These are phyloP conservation scores for Podaxis pistillaris DNA, from an alignment of 768 basidiomycete species.

Conservation along the genomic window DNA sequence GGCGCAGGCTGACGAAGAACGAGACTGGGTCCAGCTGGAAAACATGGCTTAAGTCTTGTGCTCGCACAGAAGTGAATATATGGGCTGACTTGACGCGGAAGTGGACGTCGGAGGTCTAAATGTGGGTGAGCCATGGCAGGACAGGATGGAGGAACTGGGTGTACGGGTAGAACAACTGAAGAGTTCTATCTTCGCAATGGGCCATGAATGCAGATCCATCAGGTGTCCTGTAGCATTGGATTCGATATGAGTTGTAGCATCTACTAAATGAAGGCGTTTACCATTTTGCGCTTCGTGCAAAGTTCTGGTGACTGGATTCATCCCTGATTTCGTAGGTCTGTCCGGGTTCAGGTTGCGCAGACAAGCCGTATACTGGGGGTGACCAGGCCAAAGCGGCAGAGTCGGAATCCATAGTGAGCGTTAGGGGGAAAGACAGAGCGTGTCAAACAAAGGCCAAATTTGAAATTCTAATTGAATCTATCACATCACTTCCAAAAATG, in stretches of 20 bases:
- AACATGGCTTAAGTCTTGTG: neutral
- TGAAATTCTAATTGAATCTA: neutral
- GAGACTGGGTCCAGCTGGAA: conserved; percentile 16
- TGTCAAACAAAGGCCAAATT: neutral
- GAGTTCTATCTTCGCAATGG: conserved; percentile 68
- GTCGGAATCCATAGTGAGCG: neutral
- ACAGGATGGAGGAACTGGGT: conserved; percentile 18
- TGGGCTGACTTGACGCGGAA: neutral
- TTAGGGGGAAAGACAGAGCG: neutral
- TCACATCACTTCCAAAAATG: neutral
- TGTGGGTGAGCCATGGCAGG: conserved; percentile 1
- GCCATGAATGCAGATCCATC: conserved; percentile 70
- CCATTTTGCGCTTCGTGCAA: conserved; percentile 59
- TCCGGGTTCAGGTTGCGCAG: conserved; percentile 15
- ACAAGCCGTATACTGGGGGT: conserved; percentile 29
- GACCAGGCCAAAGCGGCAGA: conserved; percentile 21
- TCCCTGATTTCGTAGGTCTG: conserved; percentile 17
- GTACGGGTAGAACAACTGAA: conserved; percentile 56
- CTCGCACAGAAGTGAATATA: neutral
- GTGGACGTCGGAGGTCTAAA: neutral
- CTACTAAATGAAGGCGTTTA: conserved; percentile 20
- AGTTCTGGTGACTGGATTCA: conserved; percentile 30
- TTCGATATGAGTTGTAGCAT: neutral
- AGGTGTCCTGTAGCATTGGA: conserved; percentile 51
- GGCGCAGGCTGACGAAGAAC: conserved; percentile 59